Percentiles rank a stretch among this genome's conserved stretches.
Evolutionary conservation across 805 yeast genomes (phyloP).

Genomic region (Pichia pseudocactophila): DNA sequence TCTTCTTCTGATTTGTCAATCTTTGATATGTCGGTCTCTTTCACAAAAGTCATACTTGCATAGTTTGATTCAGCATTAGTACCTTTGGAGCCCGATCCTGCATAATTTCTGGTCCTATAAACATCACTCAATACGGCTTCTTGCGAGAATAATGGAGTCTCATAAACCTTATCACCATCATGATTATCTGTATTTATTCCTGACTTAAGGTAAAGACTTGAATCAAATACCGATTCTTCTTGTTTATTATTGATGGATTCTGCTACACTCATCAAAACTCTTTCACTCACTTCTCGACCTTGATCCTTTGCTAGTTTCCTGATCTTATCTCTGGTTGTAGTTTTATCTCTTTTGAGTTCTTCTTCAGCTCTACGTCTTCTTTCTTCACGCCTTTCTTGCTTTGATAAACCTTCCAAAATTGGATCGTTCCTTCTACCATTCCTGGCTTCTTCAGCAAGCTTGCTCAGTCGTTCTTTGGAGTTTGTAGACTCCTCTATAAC

Average conservation of each 20-base stretch:
- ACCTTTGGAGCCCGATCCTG: constrained; percentile 16
- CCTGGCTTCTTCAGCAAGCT: constrained; percentile 42
- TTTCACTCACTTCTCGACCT: constrained; percentile 48
- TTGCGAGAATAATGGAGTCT: constrained; percentile 46
- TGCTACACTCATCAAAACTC: constrained; percentile 41
- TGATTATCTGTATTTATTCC: constrained; percentile 31
- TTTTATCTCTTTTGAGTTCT: constrained; percentile 34
- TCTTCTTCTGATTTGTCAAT: no score
- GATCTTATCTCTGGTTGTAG: constrained; percentile 38
- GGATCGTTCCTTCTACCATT: constrained; percentile 11
- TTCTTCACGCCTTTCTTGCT: constrained; percentile 35
- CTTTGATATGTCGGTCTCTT: no score
- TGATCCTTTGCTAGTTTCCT: constrained; percentile 34
- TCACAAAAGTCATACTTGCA: constrained; percentile 21
- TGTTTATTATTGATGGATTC: constrained; percentile 14
- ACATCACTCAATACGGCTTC: constrained; percentile 43
- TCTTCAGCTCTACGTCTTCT: constrained; percentile 39
- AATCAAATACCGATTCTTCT: constrained; percentile 44
- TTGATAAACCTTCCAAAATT: constrained; percentile 18
- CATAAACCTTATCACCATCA: constrained; percentile 42
- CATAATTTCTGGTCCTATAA: constrained; percentile 33
- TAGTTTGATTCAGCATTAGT: constrained; percentile 25
- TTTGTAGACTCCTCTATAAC: constrained; percentile 32
- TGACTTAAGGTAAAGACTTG: constrained; percentile 42
- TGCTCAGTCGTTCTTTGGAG: constrained; percentile 42